Conservation (phyloP, 768 basidiomycete species). For the Crucibulum laeve region DNA sequence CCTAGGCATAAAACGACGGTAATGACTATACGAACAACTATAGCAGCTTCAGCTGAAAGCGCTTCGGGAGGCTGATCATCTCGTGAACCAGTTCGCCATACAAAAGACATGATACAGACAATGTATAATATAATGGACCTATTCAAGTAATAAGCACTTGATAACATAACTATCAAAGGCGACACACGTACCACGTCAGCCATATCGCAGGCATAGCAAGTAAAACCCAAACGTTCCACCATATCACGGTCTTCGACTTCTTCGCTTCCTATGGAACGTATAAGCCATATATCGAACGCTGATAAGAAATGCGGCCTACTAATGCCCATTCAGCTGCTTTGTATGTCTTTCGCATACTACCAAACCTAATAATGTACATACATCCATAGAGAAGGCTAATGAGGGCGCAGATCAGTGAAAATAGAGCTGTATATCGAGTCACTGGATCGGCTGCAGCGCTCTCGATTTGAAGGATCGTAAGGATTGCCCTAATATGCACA, state of each 20-base stretch:
- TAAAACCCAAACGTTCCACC: conserved; percentile 2
- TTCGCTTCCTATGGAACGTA: not conserved
- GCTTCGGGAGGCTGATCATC: conserved; percentile 27
- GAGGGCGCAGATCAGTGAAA: conserved; percentile 51
- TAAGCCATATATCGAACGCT: not conserved
- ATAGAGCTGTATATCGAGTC: conserved; percentile 45
- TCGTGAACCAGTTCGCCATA: conserved; percentile 21
- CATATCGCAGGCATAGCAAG: conserved; percentile 3
- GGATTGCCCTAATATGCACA: conserved; percentile 48
- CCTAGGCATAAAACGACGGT: conserved; percentile 54
- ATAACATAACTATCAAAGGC: not conserved
- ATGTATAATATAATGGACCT: conserved; percentile 7
- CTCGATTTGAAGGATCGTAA: conserved; percentile 11
- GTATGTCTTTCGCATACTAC: conserved; percentile 58
- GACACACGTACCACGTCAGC: not conserved
- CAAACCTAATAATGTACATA: conserved; percentile 55
- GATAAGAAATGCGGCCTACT: conserved; percentile 20
- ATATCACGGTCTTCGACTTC: conserved; percentile 1
- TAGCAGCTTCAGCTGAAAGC: conserved; percentile 28
- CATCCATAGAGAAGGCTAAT: conserved; percentile 60
- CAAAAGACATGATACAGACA: conserved; percentile 6
- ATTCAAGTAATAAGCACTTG: conserved; percentile 2
- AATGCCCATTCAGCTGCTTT: conserved; percentile 59
- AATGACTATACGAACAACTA: conserved; percentile 53
- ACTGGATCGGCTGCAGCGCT: conserved; percentile 36